Evolutionary conservation across 805 yeast species (phyloP).

Genomic region (Yarrowia hollandica): DNA sequence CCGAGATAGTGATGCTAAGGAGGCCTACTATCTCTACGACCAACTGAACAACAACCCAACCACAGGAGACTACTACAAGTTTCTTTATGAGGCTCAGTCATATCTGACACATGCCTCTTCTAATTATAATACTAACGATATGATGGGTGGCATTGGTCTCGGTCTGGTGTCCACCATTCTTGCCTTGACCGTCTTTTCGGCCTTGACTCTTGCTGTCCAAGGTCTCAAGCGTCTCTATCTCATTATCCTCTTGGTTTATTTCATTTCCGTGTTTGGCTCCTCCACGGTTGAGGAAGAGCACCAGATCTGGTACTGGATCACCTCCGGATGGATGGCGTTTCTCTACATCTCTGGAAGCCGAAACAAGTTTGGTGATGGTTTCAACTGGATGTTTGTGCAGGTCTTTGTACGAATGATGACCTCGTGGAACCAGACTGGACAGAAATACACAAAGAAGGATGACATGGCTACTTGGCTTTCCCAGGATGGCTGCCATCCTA

Average conservation of each 20-base stretch:
- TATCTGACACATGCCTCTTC: conserved; percentile 51
- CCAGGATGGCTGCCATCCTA: conserved; percentile 30
- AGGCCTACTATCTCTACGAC: conserved; percentile 23
- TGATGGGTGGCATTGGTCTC: conserved; percentile 47
- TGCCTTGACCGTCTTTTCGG: conserved; percentile 37
- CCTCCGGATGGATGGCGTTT: conserved; percentile 44
- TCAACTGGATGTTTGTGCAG: conserved; percentile 35
- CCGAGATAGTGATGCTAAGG: conserved; percentile 25
- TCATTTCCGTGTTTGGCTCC: conserved; percentile 72
- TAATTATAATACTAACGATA: conserved; percentile 61
- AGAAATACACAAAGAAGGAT: conserved; percentile 60
- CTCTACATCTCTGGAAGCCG: conserved; percentile 34
- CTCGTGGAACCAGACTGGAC: conserved; percentile 90
- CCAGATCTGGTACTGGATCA: conserved; percentile 89
- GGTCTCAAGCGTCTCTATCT: conserved; percentile 35
- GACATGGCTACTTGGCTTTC: conserved; percentile 51
- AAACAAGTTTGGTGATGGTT: conserved; percentile 33
- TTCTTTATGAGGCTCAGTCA: conserved; percentile 47
- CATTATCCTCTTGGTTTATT: conserved; percentile 44
- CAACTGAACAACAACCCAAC: not conserved
- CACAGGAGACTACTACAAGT: conserved; percentile 38
- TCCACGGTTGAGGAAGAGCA: conserved; percentile 95
- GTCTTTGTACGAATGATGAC: conserved; percentile 58
- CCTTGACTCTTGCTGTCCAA: conserved; percentile 19
- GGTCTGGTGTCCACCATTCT: conserved; percentile 42